Base-by-base conservation (phyloP, 2,329 filamentous ascomycete species). In the Xylariaceae sp. region DNA sequence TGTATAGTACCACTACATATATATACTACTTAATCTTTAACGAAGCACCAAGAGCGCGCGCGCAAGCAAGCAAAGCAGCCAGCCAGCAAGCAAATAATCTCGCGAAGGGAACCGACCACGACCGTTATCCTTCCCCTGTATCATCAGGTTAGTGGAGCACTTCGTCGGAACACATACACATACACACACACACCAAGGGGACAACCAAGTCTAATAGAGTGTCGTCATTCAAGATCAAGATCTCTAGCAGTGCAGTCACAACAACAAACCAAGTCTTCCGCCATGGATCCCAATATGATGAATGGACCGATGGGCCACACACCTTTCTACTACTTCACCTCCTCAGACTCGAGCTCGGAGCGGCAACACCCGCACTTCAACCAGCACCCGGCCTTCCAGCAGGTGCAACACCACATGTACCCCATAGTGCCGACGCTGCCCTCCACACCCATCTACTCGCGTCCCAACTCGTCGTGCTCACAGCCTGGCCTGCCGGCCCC, bases 321-420 rank as follows among this genome's bases (percentile, higher is more conserved):
- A 66, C 80, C 89, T 60, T 95, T 92, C 80, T 92, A 89, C 82
- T 94, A 92, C 81, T 96, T 93, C 80, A 88, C 85, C 70, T 30
- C 23, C 23, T 86, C 88, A 66, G 89, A 94, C 68, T 82, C 87
- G 65, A 86, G 84, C 73, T 80, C 85, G 64, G 88, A 92, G 73
- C 82, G 87, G 70, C 88, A 89, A 72, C 88, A 92, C 76, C 85
- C 85, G 57, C 87, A 90, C 76, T 92, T 91, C 79, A 83, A 86
- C 65, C 82, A 85, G 62, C 82, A 85, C 72, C 84, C 82, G 61
- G 76, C 77, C 49, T 80, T 82, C 59, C 81, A 77, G 61, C 77
- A 77, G 65, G 78, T 80, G 69, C 74, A 76, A 62, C 80, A 80
- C 67, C 74, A 75, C 63, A 77, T 83, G 72, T 84, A 81, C 68